Evolutionary conservation across 495 filamentous ascomycete species (phyloP), one percentile per base, ranked within the genome.

Genomic region (Cercophora newfieldiana): DNA sequence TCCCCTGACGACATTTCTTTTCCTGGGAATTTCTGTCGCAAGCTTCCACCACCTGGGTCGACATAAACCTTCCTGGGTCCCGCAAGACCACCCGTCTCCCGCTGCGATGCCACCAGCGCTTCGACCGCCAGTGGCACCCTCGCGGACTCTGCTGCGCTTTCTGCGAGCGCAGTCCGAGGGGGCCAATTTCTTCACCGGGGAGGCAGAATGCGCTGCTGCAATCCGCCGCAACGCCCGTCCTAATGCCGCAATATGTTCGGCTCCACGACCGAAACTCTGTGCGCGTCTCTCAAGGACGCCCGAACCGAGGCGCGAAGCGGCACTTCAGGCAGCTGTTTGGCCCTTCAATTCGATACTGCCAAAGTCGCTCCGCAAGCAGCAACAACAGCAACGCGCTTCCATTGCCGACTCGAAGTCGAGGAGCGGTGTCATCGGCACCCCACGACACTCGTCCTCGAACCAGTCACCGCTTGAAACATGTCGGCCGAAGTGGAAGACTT

Each of bases 121-220:
- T 61, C 73, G 66, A 68, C 67, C 58, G 28, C 55, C 74, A 71
- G 82, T 75, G 72, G 83, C 78, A 51, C 89, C 89, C n/a, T 91
- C 88, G 54, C 76, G 79, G 54, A 82, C 79, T n/a, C 78, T 90
- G 2, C 81, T 91, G 65, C 82, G 81, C 33, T 90, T 87, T 64
- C 78, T 91, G 19, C 83, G 82, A 63, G 84, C 82, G 33, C 88
- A 90, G 69, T 83, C 85, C 61, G 84, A 87, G 59, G 79, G 79
- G n/a, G 30, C 78, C 26, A 77, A 75, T 53, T 83, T 82, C 68
- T 83, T 85, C n/a, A 80, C 49, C 44, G 10, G 33, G 28, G 50
- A 57, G 29, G 50, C 68, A 37, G 60, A 62, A 30, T 72, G 70
- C 53, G 49, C 63, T 56, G 19, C 26, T 56, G 19, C 26, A 49